Base-by-base conservation (phyloP, 352 stramenopile species). In the Thalassiosira tumida region DNA sequence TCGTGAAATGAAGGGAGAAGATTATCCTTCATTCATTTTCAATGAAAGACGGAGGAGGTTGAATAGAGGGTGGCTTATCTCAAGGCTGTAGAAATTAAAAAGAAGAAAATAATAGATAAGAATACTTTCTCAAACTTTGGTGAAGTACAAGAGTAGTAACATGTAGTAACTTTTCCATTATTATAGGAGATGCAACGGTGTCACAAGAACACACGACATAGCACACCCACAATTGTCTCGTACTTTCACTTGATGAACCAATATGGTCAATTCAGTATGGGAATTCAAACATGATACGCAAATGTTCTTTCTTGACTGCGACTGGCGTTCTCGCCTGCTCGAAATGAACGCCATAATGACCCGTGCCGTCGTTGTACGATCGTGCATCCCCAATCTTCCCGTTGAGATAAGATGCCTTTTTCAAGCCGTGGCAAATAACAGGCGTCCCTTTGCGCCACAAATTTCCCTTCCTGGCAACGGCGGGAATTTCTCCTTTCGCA, bases 1-100 rank as follows among this genome's bases (percentile, higher is more conserved):
- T 87, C 13, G 62, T 89, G 78, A 83, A 87, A 31, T 91, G 90
- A 59, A 93, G 81, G 80, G 95, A 91, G 65, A 87, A 83, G 69
- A 95, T 91, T 50, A n/a, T n/a, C n/a, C n/a, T n/a, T n/a, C n/a
- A n/a, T n/a, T n/a, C n/a, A n/a, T n/a, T n/a, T n/a, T n/a, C n/a
- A n/a, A n/a, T n/a, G n/a, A n/a, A n/a, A n/a, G n/a, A n/a, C n/a
- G n/a, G n/a, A n/a, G n/a, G n/a, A n/a, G n/a, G n/a, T n/a, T n/a
- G n/a, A n/a, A n/a, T n/a, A n/a, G n/a, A n/a, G n/a, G n/a, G n/a
- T n/a, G n/a, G n/a, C n/a, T n/a, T n/a, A n/a, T n/a, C n/a, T n/a
- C n/a, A n/a, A n/a, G n/a, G n/a, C n/a, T n/a, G n/a, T n/a, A n/a
- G n/a, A n/a, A n/a, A n/a, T n/a, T n/a, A n/a, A n/a, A n/a, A n/a